phyloP scores from a whole-genome alignment of 1,139 yeast genomes.

The Suhomyces bokatorum region DNA sequence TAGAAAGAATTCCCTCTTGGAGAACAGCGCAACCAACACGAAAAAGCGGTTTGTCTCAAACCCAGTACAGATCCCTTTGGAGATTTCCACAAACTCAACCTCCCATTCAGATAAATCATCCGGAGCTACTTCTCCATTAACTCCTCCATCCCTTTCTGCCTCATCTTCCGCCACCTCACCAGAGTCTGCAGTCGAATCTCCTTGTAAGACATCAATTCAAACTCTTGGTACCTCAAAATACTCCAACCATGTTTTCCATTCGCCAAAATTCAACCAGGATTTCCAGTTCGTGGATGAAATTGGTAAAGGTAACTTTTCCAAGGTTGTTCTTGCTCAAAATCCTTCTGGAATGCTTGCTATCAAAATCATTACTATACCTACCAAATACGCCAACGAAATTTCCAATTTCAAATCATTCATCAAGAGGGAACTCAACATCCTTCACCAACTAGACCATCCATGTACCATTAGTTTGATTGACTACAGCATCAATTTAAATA shows the following conservation, averaged over 20 bases:
- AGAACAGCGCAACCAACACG: conserved; percentile 14
- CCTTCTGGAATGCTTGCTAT: conserved; percentile 32
- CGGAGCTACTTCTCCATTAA: conserved; percentile 7
- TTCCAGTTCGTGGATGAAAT: conserved; percentile 33
- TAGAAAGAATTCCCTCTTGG: conserved; percentile 23
- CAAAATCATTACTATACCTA: conserved; percentile 42
- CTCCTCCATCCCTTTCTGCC: conserved; percentile 13
- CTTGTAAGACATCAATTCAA: background rate
- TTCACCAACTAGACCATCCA: conserved; percentile 48
- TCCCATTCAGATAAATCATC: conserved; percentile 6
- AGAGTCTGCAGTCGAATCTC: conserved; percentile 5
- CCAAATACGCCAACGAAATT: conserved; percentile 27
- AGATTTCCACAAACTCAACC: background rate
- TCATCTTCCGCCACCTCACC: conserved; percentile 14
- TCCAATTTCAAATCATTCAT: conserved; percentile 63
- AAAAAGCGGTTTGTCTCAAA: conserved; percentile 26
- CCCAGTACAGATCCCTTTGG: conserved; percentile 15
- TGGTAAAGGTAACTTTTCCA: conserved; percentile 63
- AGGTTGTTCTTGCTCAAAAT: conserved; percentile 47
- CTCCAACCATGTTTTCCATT: conserved; percentile 15
- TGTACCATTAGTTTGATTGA: conserved; percentile 41
- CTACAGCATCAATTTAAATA: conserved; percentile 28
- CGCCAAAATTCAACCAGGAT: conserved; percentile 16
- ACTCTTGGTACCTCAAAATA: conserved; percentile 11
- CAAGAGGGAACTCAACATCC: conserved; percentile 70